These are phyloP conservation scores for Panaeolus papilionaceus DNA, from an alignment of 768 basidiomycete species.

Conservation along the genomic window DNA sequence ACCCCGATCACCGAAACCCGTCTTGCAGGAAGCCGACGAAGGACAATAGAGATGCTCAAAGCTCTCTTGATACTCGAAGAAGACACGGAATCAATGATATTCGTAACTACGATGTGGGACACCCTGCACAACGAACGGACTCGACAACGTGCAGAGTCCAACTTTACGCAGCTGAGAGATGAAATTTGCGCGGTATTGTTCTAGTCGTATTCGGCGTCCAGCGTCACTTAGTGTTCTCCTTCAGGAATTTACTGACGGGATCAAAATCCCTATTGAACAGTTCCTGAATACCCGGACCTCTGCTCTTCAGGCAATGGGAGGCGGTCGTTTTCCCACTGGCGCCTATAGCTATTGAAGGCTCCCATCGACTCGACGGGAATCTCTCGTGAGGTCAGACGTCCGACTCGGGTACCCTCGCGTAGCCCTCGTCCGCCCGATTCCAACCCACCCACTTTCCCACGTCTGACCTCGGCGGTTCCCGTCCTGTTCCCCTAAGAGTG, in stretches of 20 bases:
- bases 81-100: background rate
- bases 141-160: background rate
- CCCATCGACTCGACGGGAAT: too few species aligned
- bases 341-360: too few species aligned
- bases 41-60: background rate
- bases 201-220: background rate
- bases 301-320: background rate
- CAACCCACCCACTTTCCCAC: too few species aligned
- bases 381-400: too few species aligned
- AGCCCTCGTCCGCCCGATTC: too few species aligned
- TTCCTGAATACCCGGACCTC: background rate
- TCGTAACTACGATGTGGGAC: background rate
- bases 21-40: background rate
- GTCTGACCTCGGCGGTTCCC: too few species aligned
- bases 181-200: background rate
- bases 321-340: too few species aligned
- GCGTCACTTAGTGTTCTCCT: background rate
- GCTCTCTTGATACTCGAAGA: background rate
- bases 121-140: background rate
- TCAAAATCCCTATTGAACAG: background rate
- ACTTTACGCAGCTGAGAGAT: background rate
- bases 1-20: background rate
- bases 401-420: too few species aligned
- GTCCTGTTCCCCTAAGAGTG: too few species aligned
- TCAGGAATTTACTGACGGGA: background rate